These are phyloP conservation scores for Emergomyces africanus DNA, from an alignment of 2,329 filamentous ascomycete species.

Conservation along the genomic window DNA sequence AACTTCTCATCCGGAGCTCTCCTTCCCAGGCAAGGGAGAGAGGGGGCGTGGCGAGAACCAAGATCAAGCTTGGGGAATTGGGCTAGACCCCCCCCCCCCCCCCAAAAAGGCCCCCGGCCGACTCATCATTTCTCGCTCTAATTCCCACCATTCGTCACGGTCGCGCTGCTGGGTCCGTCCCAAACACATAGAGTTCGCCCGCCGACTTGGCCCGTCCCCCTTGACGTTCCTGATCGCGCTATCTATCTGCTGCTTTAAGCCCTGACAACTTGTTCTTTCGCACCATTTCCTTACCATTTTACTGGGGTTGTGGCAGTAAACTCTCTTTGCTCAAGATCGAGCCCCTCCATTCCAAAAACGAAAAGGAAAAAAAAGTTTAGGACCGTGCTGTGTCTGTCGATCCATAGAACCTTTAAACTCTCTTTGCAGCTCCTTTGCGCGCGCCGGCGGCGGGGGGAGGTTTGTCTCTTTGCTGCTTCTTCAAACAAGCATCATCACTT, in stretches of 20 bases:
- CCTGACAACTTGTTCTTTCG: background rate
- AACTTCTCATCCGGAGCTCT: background rate
- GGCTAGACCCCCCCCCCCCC: too few species aligned
- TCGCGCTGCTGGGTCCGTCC: background rate
- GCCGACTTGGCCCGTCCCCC: background rate
- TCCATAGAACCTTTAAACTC: slow-evolving; percentile 1
- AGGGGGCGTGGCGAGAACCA: background rate
- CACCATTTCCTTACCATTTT: background rate
- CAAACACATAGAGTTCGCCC: background rate
- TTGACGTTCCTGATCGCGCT: slow-evolving; percentile 1
- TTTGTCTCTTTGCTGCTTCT: background rate
- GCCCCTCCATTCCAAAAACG: background rate
- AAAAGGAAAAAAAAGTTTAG: background rate
- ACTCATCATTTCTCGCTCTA: background rate
- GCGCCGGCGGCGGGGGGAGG: too few species aligned
- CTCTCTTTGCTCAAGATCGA: slow-evolving; percentile 1
- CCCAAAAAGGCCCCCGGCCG: too few species aligned
- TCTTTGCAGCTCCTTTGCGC: background rate
- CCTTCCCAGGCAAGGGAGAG: background rate
- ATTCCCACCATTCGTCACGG: background rate
- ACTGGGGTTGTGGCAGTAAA: background rate
- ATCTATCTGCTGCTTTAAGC: slow-evolving; percentile 2
- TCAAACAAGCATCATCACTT: slow-evolving; percentile 2
- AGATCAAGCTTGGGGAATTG: background rate
- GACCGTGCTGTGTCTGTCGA: slow-evolving; percentile 1